These are phyloP conservation scores for Elaeagnus macrophylla DNA, from an alignment of 306 rosid genomes.

Conservation along the genomic window DNA sequence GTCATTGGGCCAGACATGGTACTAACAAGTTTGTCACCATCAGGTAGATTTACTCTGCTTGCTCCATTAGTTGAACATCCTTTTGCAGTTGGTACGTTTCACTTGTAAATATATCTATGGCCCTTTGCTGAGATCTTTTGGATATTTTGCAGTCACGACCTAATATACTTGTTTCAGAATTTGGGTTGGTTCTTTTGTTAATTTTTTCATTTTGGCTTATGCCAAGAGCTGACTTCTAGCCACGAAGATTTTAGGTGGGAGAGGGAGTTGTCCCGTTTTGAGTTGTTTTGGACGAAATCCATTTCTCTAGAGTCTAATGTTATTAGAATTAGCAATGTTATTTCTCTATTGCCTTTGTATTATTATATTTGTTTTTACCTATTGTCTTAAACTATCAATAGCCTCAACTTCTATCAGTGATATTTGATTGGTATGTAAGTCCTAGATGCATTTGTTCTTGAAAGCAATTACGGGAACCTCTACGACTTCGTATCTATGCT, in stretches of 20 bases:
- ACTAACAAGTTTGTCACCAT: slow-evolving; percentile 97
- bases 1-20: slow-evolving; percentile 97
- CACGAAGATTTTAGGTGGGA: slow-evolving; percentile 27
- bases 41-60: slow-evolving; percentile 54
- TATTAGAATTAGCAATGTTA: no score
- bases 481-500: no score
- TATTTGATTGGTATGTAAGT: no score
- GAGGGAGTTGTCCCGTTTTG: no score
- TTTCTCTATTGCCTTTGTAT: no score
- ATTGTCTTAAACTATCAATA: no score
- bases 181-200: slow-evolving; percentile 41
- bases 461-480: no score
- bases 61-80: slow-evolving; percentile 24
- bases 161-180: slow-evolving; percentile 28
- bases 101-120: slow-evolving; percentile 61
- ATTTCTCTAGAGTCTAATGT: no score
- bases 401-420: no score
- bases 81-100: slow-evolving; percentile 29
- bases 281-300: no score
- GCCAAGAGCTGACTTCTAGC: slow-evolving; percentile 39
- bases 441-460: no score
- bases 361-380: no score
- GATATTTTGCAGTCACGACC: slow-evolving; percentile 37
- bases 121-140: slow-evolving; percentile 43
- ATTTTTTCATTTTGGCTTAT: slow-evolving; percentile 33